A percentile compares a stretch with the other conserved stretches of the same genome.
Conservation (phyloP, 2,329 filamentous ascomycete genomes). For the Arthrobotrys pseudoclavata region DNA sequence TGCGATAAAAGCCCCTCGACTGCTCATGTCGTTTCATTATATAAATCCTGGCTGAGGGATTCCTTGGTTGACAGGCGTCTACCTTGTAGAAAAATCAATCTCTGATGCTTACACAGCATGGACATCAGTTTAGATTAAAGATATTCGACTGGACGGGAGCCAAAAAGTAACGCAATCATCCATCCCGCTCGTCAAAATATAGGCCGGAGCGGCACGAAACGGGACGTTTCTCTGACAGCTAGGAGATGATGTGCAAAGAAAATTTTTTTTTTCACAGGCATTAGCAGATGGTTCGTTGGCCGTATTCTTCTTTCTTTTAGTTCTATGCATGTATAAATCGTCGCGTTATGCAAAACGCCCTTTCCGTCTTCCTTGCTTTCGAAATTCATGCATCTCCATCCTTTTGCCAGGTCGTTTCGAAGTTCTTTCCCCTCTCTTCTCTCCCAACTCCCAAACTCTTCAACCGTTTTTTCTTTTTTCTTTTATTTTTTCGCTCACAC, state of each 20-base stretch:
- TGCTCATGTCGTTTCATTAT: conserved; percentile 32
- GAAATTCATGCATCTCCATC: conserved; percentile 45
- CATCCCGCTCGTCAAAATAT: conserved; percentile 53
- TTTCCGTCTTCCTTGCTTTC: conserved; percentile 58
- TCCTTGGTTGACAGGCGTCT: conserved; percentile 39
- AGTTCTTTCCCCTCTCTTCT: conserved; percentile 13
- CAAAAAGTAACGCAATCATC: conserved; percentile 60
- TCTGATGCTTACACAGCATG: conserved; percentile 42
- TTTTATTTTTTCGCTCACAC: conserved; percentile 54
- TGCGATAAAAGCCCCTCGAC: conserved; percentile 33
- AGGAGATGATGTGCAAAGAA: conserved; percentile 19
- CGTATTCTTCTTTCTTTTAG: conserved; percentile 20
- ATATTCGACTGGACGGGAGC: conserved; percentile 38
- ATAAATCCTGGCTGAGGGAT: conserved; percentile 33
- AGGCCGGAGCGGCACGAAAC: conserved; percentile 59
- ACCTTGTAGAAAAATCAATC: conserved; percentile 33
- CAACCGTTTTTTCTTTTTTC: conserved; percentile 45
- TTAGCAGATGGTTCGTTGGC: conserved; percentile 39
- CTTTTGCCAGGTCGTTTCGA: conserved; percentile 38
- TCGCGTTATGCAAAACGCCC: conserved; percentile 50
- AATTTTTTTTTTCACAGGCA: conserved; percentile 43
- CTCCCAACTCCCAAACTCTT: conserved; percentile 7
- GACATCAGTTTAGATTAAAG: conserved; percentile 56
- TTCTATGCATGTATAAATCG: conserved; percentile 55
- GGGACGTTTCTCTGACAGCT: conserved; percentile 54